Base-by-base conservation (phyloP, 441 rosid genomes). In the Croton setiger region DNA sequence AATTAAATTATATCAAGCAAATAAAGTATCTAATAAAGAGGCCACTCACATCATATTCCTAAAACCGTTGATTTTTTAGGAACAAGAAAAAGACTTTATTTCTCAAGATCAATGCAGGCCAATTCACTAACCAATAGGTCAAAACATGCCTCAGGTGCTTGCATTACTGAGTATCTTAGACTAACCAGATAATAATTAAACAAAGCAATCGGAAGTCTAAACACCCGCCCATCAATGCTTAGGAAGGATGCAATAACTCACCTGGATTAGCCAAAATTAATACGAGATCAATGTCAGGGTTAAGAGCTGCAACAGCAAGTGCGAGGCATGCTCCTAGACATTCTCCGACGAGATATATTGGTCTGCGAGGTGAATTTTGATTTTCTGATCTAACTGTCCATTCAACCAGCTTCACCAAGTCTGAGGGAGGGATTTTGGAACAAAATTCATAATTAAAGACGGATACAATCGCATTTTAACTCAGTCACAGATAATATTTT, bases 261-360 rank as follows among this genome's bases (percentile, higher is more conserved):
- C 97, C 97, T 81, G 97, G 92, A 82, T 89, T 93, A 36, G 92
- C 83, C 81, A 93, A 78, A 73, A 93, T 80, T 58, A 93, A 78
- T 27, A 79, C 72, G 63, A 91, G 90, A 84, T 92, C 96, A 58
- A 83, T 60, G 5, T 80, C 72, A 51, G 96, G 89, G 73, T 84
- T 89, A 61, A 83, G 82, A 63, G 92, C 89, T 23, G 98, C 97
- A 72, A 90, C 88, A 36, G 90, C 81, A 43, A 94, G 79, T 10
- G 93, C 98, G 35, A 94, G 82, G 83, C 96, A 92, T 68, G 89
- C 98, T 74, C 98, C 97, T 23, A 88, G 74, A 74, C 96, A 90
- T 73, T 94, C 98, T 41, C 98, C 97, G 68, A 90, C 87, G 67
- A 95, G 84, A 82, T 92, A 92, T 59, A 95, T 88, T 57, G 99